Percentiles rank a stretch among this genome's conserved stretches.
Evolutionary conservation across 208 protist genomes (phyloP).

Genomic region (Trypanosoma mega): DNA sequence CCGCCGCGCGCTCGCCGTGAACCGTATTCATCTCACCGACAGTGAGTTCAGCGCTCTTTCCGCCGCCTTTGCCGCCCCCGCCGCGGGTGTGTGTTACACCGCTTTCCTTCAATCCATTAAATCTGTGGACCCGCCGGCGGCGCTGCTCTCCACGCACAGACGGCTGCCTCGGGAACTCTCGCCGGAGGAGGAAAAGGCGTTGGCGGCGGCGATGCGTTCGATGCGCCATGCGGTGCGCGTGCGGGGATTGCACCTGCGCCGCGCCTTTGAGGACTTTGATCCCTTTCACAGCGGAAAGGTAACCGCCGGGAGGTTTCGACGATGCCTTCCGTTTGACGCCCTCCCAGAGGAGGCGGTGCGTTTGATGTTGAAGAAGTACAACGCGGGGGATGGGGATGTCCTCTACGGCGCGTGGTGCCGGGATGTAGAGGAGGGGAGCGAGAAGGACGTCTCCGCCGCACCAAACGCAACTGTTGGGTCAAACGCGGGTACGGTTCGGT

Average conservation of each 20-base stretch:
- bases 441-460: constrained; percentile 5
- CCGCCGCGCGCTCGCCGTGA: constrained; percentile 54
- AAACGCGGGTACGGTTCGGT: too few relatives aligned
- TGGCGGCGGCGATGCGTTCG: constrained; percentile 33
- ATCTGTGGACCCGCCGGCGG: constrained; percentile 27
- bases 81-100: constrained; percentile 40
- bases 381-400: constrained; percentile 63
- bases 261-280: constrained; percentile 81
- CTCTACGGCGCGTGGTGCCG: constrained; percentile 78
- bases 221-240: constrained; percentile 48
- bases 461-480: background rate
- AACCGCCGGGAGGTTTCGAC: constrained; percentile 62
- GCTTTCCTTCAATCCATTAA: constrained; percentile 47
- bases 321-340: constrained; percentile 56
- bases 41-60: constrained; percentile 41
- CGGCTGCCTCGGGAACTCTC: constrained; percentile 34
- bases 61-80: constrained; percentile 31
- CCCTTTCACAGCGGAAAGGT: constrained; percentile 65
- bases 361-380: constrained; percentile 73
- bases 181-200: constrained; percentile 40
- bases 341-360: constrained; percentile 31
- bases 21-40: constrained; percentile 50
- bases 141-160: constrained; percentile 30
- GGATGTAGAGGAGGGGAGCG: constrained; percentile 44
- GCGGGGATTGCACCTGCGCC: constrained; percentile 45